Evolutionary conservation across 805 yeast genomes (phyloP).

Genomic region (Saccharomycopsis lassenensis): DNA sequence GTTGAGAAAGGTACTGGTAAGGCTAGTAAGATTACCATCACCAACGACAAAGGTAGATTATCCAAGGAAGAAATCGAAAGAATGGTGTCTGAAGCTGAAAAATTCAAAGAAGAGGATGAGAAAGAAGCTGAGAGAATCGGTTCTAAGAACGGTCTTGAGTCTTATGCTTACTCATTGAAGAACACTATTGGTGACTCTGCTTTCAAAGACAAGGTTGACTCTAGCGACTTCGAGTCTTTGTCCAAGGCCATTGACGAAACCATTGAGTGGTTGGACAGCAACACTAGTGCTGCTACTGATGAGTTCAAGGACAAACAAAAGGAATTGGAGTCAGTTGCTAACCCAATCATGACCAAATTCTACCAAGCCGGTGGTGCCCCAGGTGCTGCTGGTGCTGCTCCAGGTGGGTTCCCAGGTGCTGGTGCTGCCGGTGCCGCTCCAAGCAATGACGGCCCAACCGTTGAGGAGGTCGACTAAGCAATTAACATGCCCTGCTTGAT

Average conservation of each 20-base stretch:
- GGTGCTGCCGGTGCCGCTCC: conserved; percentile 39
- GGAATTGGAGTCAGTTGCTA: conserved; percentile 90
- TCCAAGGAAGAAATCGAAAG: conserved; percentile 96
- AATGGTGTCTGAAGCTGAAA: conserved; percentile 97
- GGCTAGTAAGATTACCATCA: conserved; percentile 92
- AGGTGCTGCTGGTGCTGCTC: conserved; percentile 39
- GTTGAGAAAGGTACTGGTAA: conserved; percentile 98
- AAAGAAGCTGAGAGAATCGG: conserved; percentile 86
- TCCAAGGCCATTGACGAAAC: conserved; percentile 78
- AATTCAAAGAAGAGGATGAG: conserved; percentile 94
- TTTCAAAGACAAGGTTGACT: conserved; percentile 73
- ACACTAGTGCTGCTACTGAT: conserved; percentile 87
- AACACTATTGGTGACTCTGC: conserved; percentile 63
- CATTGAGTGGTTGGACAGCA: conserved; percentile 85
- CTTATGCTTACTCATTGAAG: conserved; percentile 90
- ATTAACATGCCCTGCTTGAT: too few species aligned
- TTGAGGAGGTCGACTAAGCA: conserved; percentile 73
- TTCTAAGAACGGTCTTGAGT: conserved; percentile 92
- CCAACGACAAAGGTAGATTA: conserved; percentile 97
- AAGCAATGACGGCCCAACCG: conserved; percentile 55
- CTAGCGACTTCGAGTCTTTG: conserved; percentile 56
- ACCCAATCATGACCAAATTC: conserved; percentile 96
- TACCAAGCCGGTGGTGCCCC: conserved; percentile 90
- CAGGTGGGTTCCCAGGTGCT: conserved; percentile 48
- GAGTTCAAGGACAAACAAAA: conserved; percentile 90